Percentiles rank a stretch among this genome's conserved stretches.
Conservation (phyloP, 83 land plant species). For the Diphasiastrum complanatum region DNA sequence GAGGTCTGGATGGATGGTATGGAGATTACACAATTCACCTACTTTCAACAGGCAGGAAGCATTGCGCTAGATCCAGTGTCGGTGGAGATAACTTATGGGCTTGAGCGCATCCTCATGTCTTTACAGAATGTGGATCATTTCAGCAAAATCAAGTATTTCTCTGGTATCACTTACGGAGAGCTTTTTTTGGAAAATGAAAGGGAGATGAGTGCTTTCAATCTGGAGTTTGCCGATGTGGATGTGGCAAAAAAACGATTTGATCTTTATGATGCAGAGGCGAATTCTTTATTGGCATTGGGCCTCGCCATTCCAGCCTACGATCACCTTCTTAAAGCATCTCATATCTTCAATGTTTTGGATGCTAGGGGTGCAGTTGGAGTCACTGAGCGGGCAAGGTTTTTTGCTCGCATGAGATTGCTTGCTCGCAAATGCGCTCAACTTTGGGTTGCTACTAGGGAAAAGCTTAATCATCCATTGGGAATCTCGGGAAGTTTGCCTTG, state of each 20-base stretch:
- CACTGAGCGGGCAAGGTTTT: constrained; percentile 89
- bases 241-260: constrained; percentile 63
- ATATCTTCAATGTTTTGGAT: constrained; percentile 85
- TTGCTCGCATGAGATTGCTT: constrained; percentile 79
- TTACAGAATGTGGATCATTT: constrained; percentile 95
- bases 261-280: constrained; percentile 74
- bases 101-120: constrained; percentile 86
- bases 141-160: constrained; percentile 78
- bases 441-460: constrained; percentile 73
- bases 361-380: constrained; percentile 94
- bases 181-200: constrained; percentile 91
- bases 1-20: constrained; percentile 99
- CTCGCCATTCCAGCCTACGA: constrained; percentile 98
- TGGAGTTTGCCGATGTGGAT: constrained; percentile 72
- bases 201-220: constrained; percentile 90
- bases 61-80: constrained; percentile 73
- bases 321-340: constrained; percentile 86
- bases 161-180: constrained; percentile 92
- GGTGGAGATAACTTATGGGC: constrained; percentile 95
- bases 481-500: constrained; percentile 36
- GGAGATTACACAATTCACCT: constrained; percentile 97
- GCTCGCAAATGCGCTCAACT: constrained; percentile 94
- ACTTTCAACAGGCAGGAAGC: constrained; percentile 97
- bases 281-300: constrained; percentile 46
- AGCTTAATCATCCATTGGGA: constrained; percentile 75